A percentile compares a stretch with the other conserved stretches of the same genome.
Evolutionary conservation across 257 asterid genomes (phyloP).

Genomic region (Rehmannia glutinosa): DNA sequence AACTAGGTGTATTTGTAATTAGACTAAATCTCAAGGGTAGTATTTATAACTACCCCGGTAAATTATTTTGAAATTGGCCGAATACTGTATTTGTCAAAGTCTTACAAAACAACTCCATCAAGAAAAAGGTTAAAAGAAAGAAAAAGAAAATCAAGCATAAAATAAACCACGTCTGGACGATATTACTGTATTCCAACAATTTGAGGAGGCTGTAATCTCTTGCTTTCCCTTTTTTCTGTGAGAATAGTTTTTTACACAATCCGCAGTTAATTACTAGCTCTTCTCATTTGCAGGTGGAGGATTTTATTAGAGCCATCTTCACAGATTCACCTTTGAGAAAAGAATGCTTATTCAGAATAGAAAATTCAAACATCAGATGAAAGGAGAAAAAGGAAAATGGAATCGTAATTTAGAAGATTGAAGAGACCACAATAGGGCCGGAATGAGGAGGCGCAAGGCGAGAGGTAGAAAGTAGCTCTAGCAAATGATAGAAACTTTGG

Average conservation of each 20-base stretch:
- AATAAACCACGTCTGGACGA: too few species aligned
- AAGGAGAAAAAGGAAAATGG: background rate
- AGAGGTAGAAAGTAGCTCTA: background rate
- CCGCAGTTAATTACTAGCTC: too few species aligned
- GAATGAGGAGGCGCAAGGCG: too few species aligned
- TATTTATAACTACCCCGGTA: too few species aligned
- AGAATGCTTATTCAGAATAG: constrained; percentile 78
- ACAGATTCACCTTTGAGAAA: constrained; percentile 84
- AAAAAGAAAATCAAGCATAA: too few species aligned
- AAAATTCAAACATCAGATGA: constrained; percentile 20
- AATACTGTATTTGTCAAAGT: background rate
- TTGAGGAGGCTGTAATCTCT: background rate
- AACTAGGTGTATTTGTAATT: too few species aligned
- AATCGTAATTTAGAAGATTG: background rate
- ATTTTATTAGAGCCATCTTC: constrained; percentile 86
- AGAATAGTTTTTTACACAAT: too few species aligned
- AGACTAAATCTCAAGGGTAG: too few species aligned
- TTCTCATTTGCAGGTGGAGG: constrained; percentile 57
- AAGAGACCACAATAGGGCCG: too few species aligned
- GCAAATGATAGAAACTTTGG: background rate
- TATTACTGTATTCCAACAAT: too few species aligned
- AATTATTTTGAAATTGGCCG: too few species aligned
- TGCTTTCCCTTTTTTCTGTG: background rate
- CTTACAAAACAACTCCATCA: background rate
- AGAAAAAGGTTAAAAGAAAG: too few species aligned